Evolutionary conservation across 768 basidiomycete genomes (phyloP).

Genomic region (Rubroboletus pulcherrimus): DNA sequence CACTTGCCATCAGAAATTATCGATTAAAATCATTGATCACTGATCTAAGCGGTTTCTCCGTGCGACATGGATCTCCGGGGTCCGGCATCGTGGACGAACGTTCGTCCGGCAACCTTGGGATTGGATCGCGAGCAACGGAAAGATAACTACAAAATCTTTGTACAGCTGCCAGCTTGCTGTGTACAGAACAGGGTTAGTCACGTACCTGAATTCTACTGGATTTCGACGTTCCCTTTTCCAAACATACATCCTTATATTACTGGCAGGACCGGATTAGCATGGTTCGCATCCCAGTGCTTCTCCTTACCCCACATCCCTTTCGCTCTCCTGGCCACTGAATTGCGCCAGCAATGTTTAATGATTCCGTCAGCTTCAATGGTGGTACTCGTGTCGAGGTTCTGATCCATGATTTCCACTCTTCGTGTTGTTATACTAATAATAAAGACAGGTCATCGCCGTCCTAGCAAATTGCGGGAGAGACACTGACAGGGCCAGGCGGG

Average conservation of each 20-base stretch:
- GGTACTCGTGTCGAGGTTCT: conserved; percentile 30
- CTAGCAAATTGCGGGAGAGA: conserved; percentile 33
- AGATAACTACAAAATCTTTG: not conserved
- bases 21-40: not conserved
- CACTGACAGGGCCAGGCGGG: conserved; percentile 23
- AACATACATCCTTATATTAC: conserved; percentile 12
- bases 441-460: conserved; percentile 28
- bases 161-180: conserved; percentile 13
- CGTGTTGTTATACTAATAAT: not conserved
- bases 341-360: conserved; percentile 18
- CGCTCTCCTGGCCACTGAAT: not conserved
- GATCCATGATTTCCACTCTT: not conserved
- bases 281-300: conserved; percentile 2
- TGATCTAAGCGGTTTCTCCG: not conserved
- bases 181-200: not conserved
- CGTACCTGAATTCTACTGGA: conserved; percentile 17
- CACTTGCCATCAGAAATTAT: not conserved
- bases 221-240: conserved; percentile 9
- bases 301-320: not conserved
- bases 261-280: not conserved
- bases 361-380: conserved; percentile 27
- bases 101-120: not conserved
- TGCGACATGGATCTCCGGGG: not conserved
- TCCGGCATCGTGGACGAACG: conserved; percentile 6
- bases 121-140: conserved; percentile 11